Evolutionary conservation across 768 basidiomycete species (phyloP).

Genomic region (Amanita rubescens): DNA sequence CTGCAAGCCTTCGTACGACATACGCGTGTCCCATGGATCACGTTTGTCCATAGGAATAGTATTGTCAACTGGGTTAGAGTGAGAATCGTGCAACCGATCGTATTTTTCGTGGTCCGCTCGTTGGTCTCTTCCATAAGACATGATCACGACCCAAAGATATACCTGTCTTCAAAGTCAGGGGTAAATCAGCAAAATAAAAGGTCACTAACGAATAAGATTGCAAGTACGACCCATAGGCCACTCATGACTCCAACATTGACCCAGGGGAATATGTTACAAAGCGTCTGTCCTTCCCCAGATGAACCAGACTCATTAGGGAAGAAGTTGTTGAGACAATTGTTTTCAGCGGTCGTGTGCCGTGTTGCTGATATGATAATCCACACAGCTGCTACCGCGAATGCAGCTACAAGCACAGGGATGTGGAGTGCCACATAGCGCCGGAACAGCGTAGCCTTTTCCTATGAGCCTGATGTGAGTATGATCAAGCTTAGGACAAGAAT

Average conservation of each 20-base stretch:
- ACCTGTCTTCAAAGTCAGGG: slow-evolving; percentile 26
- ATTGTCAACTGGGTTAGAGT: slow-evolving; percentile 41
- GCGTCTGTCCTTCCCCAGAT: slow-evolving; percentile 49
- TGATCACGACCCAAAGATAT: slow-evolving; percentile 36
- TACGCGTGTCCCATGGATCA: slow-evolving; percentile 65
- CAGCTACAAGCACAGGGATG: slow-evolving; percentile 40
- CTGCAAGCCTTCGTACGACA: slow-evolving; percentile 34
- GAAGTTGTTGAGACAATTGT: slow-evolving; percentile 54
- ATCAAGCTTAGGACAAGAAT: neutral
- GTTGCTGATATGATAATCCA: slow-evolving; percentile 79
- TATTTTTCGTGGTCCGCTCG: slow-evolving; percentile 78
- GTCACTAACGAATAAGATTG: slow-evolving; percentile 61
- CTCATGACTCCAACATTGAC: slow-evolving; percentile 89
- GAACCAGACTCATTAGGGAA: slow-evolving; percentile 34
- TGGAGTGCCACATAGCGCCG: slow-evolving; percentile 68
- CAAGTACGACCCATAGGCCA: slow-evolving; percentile 76
- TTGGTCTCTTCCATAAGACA: slow-evolving; percentile 66
- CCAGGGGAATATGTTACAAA: slow-evolving; percentile 92
- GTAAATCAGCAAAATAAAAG: slow-evolving; percentile 5
- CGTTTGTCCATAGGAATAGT: slow-evolving; percentile 57
- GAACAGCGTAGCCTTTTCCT: slow-evolving; percentile 65
- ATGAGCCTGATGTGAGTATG: slow-evolving; percentile 8
- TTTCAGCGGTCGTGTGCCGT: slow-evolving; percentile 65
- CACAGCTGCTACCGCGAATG: slow-evolving; percentile 71
- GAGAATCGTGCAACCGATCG: slow-evolving; percentile 59